Conservation (phyloP, 495 filamentous ascomycete genomes). For the Penicillium subrubescens region DNA sequence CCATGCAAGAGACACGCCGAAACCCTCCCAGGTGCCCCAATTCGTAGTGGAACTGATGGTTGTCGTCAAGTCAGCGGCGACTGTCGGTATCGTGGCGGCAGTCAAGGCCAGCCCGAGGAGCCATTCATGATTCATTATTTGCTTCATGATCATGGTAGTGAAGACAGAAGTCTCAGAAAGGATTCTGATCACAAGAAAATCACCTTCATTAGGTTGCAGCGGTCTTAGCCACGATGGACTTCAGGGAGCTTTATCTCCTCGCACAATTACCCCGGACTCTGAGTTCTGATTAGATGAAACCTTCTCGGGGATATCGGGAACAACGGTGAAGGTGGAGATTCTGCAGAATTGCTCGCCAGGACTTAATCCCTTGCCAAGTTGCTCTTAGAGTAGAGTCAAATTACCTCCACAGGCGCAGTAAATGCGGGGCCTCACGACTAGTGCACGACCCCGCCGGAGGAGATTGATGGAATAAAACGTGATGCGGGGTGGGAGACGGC, state of each 20-base stretch:
- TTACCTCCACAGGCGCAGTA: not conserved
- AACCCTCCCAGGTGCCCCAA: constrained; percentile 13
- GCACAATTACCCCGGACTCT: not conserved
- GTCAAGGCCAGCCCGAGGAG: not conserved
- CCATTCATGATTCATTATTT: not conserved
- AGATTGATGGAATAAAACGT: not conserved
- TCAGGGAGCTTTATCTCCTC: not conserved
- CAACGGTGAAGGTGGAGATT: not conserved
- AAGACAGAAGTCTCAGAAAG: not conserved
- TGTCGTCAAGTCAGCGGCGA: constrained; percentile 5
- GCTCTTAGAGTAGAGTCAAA: not conserved
- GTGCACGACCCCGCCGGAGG: not conserved
- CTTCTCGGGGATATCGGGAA: constrained; percentile 2
- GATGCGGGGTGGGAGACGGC: not conserved
- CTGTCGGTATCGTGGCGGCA: not conserved
- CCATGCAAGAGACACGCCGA: constrained; percentile 20
- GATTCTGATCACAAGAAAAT: not conserved
- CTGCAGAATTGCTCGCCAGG: not conserved
- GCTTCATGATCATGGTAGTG: not conserved
- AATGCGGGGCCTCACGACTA: not conserved
- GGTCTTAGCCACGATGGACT: not conserved
- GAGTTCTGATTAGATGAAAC: not conserved
- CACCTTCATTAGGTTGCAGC: not conserved
- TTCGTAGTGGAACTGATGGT: constrained; percentile 11
- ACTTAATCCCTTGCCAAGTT: not conserved